Evolutionary conservation across 768 basidiomycete genomes (phyloP), one percentile per base, ranked within the genome.

Genomic region (Suillus discolor): DNA sequence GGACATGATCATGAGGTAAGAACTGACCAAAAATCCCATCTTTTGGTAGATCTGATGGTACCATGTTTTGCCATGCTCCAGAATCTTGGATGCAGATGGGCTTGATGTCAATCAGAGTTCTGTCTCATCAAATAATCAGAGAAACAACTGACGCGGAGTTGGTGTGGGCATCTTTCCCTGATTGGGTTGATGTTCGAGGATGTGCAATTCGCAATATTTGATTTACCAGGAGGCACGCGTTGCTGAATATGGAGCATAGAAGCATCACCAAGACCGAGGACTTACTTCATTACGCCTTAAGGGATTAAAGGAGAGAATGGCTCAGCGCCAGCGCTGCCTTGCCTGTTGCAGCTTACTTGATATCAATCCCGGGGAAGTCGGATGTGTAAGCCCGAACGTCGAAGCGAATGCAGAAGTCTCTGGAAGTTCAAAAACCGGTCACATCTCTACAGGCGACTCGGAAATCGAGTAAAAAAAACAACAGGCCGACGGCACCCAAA

Each of bases 1-100:
- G n/a, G 34, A 38, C n/a, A 41, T 41, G 39, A 41, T 16, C 25
- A 41, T 12, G 57, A 41, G 39, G 39, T 41, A 41, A 28, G 39
- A 16, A 60, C 39, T 28, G 25, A 20, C 57, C 39, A 59, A 28
- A 34, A 41, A 15, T 41, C 16, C 9, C 38, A 23, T 59, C 23
- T 41, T 20, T 20, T 25, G 39, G 41, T 28, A 41, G 25, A 60
- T 60, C 57, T 60, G 39, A 60, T 42, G 57, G 57, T 60, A 11
- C 57, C 57, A 60, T 41, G 39, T 41, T 60, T 25, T 41, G 57
- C 39, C 57, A 60, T 60, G 25, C 18, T 42, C 57, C 57, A 55
- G 20, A 34, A 34, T 20, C 31, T 34, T 18, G 31, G 59, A n/a
- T 60, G 18, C 59, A 25, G 41, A 60, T 42, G 59, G 12, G 38